Evolutionary conservation across 176 grass and related monocot species (phyloP).

Genomic region (bread wheat (Triticum aestivum)): IWGSC_CS_RefSeq_v2.1 NC_057798.1:719786859-719787358

Average conservation of each 20-base stretch:
- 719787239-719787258: no score
- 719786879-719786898: conserved; percentile 88
- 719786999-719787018: background rate
- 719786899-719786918: conserved; percentile 93
- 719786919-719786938: conserved; percentile 40
- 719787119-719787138: background rate
- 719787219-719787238: background rate
- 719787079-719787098: background rate
- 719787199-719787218: background rate
- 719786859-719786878: background rate
- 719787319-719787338: background rate
- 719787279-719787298: background rate
- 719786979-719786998: no score
- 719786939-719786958: background rate
- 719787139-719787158: background rate
- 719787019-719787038: background rate
- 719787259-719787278: background rate
- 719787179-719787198: background rate
- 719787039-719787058: background rate
- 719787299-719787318: background rate
- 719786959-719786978: background rate
- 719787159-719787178: background rate
- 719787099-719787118: background rate
- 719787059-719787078: background rate
- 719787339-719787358: background rate